Conservation (phyloP, 139 green algal genomes). For the Edaphochlamys debaryana region DNA sequence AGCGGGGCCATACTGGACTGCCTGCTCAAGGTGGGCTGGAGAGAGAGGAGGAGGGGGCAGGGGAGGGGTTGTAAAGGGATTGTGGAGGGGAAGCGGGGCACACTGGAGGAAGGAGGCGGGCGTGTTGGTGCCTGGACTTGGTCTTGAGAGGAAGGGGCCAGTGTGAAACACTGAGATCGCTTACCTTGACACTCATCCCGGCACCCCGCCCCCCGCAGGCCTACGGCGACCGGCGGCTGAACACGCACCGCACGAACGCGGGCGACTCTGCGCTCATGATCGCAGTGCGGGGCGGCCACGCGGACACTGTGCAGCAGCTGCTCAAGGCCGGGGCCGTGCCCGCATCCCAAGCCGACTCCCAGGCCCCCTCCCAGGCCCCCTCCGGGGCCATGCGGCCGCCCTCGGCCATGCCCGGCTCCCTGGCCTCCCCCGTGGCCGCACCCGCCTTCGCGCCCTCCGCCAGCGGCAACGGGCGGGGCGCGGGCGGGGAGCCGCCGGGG, state of each 20-base stretch:
- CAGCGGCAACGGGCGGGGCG: not conserved
- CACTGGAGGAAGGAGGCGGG: no score
- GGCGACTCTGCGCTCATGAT: slow-evolving; percentile 25
- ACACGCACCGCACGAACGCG: slow-evolving; percentile 18
- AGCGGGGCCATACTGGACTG: not conserved
- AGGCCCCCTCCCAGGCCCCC: not conserved
- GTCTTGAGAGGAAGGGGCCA: no score
- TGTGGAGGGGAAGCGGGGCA: no score
- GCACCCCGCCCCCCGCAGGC: not conserved
- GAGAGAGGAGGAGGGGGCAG: no score
- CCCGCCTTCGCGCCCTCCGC: not conserved
- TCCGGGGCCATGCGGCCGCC: not conserved
- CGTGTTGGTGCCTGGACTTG: no score
- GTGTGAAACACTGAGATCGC: no score
- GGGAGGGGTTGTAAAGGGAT: no score
- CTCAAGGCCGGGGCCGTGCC: slow-evolving; percentile 7
- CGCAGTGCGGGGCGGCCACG: not conserved
- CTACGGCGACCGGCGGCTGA: slow-evolving; percentile 19
- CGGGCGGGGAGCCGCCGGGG: no score
- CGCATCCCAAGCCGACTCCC: not conserved
- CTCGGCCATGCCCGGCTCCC: no score
- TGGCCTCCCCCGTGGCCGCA: not conserved
- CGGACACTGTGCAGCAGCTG: slow-evolving; percentile 6
- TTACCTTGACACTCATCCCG: no score
- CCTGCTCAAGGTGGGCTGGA: no score